Evolutionary conservation across 106 monocot species (phyloP).

Genomic region (Dioscorea zingiberensis): DNA sequence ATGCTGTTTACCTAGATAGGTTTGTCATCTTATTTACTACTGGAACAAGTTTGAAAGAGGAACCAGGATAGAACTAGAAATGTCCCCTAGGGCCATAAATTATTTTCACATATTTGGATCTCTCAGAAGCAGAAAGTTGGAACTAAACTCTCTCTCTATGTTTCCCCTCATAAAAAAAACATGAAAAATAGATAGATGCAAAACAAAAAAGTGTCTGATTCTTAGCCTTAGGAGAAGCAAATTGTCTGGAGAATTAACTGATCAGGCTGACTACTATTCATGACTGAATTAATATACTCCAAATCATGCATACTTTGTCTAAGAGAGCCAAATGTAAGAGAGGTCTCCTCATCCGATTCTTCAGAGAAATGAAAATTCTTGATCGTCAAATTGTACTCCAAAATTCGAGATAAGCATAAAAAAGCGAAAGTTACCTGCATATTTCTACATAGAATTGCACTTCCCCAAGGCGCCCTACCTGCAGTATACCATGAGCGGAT

Average conservation of each 20-base stretch:
- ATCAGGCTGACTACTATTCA: no score
- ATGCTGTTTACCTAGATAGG: no score
- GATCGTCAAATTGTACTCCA: no score
- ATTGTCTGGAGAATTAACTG: no score
- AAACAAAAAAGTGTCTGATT: no score
- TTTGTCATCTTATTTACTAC: no score
- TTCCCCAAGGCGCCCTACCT: slow-evolving; percentile 93
- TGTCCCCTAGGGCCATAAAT: neutral
- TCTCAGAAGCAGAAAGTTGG: neutral
- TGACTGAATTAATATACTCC: no score
- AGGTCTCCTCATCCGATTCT: neutral
- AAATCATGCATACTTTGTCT: no score
- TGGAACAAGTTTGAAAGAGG: neutral
- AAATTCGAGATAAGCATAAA: no score
- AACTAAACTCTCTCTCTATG: neutral
- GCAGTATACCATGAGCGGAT: slow-evolving; percentile 88
- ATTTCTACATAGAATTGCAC: slow-evolving; percentile 99
- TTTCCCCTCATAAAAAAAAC: neutral
- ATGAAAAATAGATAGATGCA: neutral
- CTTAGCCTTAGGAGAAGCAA: neutral
- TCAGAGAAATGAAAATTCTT: neutral
- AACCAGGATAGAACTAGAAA: neutral
- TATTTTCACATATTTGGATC: no score
- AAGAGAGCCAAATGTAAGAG: no score
- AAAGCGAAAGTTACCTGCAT: slow-evolving; percentile 72